Percentiles rank a stretch among this genome's conserved stretches.
Conservation (phyloP, 139 green algal species). For the Deuterostichococcus epilithicus region DNA sequence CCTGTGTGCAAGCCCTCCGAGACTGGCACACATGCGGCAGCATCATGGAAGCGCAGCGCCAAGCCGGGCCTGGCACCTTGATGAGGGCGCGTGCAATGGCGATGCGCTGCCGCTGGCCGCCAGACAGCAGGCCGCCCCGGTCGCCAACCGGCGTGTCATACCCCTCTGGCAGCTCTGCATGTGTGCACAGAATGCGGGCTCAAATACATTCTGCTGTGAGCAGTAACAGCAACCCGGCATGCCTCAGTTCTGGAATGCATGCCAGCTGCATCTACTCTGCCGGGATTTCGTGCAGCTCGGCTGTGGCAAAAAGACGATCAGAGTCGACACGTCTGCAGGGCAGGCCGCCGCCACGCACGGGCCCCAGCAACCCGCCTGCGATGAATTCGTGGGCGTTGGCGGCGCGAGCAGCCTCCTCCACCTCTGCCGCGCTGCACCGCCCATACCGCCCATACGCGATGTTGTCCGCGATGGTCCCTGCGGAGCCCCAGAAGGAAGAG, state of each 20-base stretch:
- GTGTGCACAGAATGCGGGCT: neutral
- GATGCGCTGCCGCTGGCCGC: constrained; percentile 80
- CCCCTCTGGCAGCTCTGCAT: constrained; percentile 44
- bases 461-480: constrained; percentile 83
- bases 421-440: constrained; percentile 25
- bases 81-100: constrained; percentile 71
- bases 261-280: no score
- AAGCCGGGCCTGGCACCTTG: constrained; percentile 18
- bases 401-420: constrained; percentile 47
- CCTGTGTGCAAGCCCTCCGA: neutral
- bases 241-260: no score
- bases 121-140: constrained; percentile 44
- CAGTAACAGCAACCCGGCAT: no score
- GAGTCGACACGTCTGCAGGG: no score
- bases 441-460: constrained; percentile 69
- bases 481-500: neutral
- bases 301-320: no score
- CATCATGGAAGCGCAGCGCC: no score
- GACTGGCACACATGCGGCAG: neutral
- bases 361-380: neutral
- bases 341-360: no score
- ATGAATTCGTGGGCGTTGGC: constrained; percentile 79
- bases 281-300: neutral
- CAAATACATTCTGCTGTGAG: no score
- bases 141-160: constrained; percentile 61